Evolutionary conservation across 306 rosid genomes (phyloP).

Genomic region (Prinsepia uniflora): DNA sequence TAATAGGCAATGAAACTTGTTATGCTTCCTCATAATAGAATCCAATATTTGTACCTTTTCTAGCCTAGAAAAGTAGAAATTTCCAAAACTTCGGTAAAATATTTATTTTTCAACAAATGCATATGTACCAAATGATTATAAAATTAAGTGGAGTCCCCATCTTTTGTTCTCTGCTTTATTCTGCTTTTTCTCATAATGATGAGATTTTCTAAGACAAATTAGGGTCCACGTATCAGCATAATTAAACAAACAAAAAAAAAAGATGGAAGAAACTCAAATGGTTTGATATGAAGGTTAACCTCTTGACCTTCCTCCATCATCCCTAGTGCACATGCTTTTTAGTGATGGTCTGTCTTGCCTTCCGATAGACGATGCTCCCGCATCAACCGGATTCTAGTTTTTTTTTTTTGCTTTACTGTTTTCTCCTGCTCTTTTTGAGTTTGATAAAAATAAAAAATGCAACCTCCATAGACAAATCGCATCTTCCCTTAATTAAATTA

Average conservation of each 20-base stretch:
- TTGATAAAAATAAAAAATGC: too few relatives aligned
- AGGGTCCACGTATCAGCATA: conserved; percentile 19
- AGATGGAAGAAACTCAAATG: neutral
- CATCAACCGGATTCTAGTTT: too few relatives aligned
- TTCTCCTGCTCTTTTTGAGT: too few relatives aligned
- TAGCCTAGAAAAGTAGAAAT: neutral
- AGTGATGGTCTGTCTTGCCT: too few relatives aligned
- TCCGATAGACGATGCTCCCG: too few relatives aligned
- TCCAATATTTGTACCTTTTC: neutral
- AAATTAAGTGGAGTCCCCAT: neutral
- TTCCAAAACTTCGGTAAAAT: neutral
- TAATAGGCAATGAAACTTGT: neutral
- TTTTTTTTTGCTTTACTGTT: too few relatives aligned
- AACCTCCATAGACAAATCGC: conserved; percentile 9
- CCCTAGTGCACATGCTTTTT: too few relatives aligned
- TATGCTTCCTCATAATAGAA: neutral
- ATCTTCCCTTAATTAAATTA: neutral
- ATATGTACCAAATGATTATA: neutral
- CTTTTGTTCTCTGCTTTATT: conserved; percentile 9
- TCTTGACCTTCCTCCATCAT: too few relatives aligned
- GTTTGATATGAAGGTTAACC: neutral
- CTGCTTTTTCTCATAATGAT: neutral
- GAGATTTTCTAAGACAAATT: neutral
- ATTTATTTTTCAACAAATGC: neutral
- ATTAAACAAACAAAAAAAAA: neutral